Evolutionary conservation across 306 rosid genomes (phyloP).

Genomic region (Lablab purpureus): DNA sequence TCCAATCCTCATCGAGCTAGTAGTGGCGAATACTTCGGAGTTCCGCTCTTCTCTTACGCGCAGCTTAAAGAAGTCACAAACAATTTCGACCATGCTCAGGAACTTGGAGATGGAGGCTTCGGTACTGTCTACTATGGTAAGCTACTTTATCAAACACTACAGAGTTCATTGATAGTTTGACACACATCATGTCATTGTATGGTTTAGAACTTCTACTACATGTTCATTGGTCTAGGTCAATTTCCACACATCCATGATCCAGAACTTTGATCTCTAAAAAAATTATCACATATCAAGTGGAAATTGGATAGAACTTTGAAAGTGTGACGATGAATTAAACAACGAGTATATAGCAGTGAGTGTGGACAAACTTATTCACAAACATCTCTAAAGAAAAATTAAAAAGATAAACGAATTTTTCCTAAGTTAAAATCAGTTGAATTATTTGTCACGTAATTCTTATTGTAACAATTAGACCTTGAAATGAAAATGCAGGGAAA

Average conservation of each 20-base stretch:
- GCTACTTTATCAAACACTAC: background rate
- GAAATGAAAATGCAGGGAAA: conserved; percentile 47
- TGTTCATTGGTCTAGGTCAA: background rate
- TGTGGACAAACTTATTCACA: no score
- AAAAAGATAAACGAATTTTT: no score
- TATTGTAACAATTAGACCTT: conserved; percentile 2
- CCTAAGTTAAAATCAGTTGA: no score
- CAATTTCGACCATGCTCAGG: conserved; percentile 61
- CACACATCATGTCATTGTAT: background rate
- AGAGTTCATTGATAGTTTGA: background rate
- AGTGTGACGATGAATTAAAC: background rate
- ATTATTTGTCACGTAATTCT: background rate
- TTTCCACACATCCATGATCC: background rate
- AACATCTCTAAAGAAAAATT: no score
- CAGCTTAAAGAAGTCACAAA: conserved; percentile 68
- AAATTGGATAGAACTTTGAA: background rate
- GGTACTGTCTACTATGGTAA: conserved; percentile 61
- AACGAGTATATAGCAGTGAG: no score
- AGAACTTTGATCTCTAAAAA: background rate
- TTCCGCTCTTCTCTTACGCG: conserved; percentile 51
- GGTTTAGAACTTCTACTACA: background rate
- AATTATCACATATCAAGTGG: background rate
- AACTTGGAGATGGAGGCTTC: conserved; percentile 78
- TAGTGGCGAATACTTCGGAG: conserved; percentile 38
- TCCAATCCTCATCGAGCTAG: conserved; percentile 25